These are phyloP conservation scores for Ogataea ramenticola DNA, from an alignment of 805 yeast species.

Conservation along the genomic window DNA sequence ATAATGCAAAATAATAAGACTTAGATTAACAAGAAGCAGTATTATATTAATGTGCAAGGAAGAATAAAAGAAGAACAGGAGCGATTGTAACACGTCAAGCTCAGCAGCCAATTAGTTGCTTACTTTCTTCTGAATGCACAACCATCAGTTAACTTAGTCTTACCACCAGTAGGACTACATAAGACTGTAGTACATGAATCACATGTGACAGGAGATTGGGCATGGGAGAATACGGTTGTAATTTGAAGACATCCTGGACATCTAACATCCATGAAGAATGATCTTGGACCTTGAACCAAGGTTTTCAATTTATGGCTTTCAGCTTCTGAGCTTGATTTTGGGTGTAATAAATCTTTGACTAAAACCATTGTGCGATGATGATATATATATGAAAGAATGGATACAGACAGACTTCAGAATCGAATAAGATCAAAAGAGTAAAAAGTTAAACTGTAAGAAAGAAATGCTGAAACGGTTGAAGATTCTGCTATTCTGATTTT, in stretches of 20 bases:
- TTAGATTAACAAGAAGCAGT: no score
- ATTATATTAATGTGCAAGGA: no score
- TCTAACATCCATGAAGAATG: slow-evolving; percentile 99
- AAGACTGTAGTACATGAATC: slow-evolving; percentile 97
- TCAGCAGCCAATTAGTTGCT: slow-evolving; percentile 24
- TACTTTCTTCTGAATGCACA: slow-evolving; percentile 99
- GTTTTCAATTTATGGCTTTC: slow-evolving; percentile 95
- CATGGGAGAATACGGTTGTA: slow-evolving; percentile 99
- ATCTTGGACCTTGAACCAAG: slow-evolving; percentile 96
- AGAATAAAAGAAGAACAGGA: no score
- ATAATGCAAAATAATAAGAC: no score
- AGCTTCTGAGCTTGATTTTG: slow-evolving; percentile 94
- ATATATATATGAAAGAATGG: no score
- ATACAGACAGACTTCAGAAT: no score
- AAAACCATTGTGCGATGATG: slow-evolving; percentile 51
- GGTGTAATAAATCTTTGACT: slow-evolving; percentile 98
- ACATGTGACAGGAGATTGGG: slow-evolving; percentile 99
- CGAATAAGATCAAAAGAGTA: no score
- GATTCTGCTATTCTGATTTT: no score
- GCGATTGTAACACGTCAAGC: no score
- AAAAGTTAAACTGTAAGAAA: no score
- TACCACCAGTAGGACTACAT: slow-evolving; percentile 99
- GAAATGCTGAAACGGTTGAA: no score
- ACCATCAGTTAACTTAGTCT: slow-evolving; percentile 99
- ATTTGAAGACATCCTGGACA: slow-evolving; percentile 99